These are phyloP conservation scores for Sechiopsis laciniata DNA, from an alignment of 306 rosid genomes.

Conservation along the genomic window DNA sequence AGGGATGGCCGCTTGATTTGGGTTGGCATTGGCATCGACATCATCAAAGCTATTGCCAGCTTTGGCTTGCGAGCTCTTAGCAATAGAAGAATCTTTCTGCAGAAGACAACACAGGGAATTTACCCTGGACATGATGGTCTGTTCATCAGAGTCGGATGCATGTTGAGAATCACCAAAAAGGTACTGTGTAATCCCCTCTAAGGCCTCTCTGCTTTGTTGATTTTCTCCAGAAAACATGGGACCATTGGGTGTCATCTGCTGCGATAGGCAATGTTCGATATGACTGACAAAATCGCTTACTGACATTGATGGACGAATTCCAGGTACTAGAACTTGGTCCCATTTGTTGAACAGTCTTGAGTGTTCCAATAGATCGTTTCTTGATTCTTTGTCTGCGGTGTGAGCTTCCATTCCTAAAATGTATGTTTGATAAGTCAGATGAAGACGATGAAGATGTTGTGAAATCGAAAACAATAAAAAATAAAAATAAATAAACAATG, in stretches of 20 bases:
- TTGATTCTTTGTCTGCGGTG: slow-evolving; percentile 45
- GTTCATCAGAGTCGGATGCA: slow-evolving; percentile 49
- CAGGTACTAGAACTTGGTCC: slow-evolving; percentile 60
- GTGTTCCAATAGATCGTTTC: slow-evolving; percentile 43
- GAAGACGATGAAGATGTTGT: no score
- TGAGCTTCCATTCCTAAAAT: slow-evolving; percentile 40
- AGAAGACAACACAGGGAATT: slow-evolving; percentile 71
- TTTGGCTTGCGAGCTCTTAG: slow-evolving; percentile 29
- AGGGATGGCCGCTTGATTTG: slow-evolving; percentile 25
- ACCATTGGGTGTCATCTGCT: slow-evolving; percentile 48
- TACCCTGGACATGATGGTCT: slow-evolving; percentile 77
- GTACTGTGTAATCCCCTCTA: slow-evolving; percentile 60
- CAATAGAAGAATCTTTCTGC: slow-evolving; percentile 56
- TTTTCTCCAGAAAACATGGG: slow-evolving; percentile 39
- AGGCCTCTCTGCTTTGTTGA: slow-evolving; percentile 41
- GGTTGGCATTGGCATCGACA: slow-evolving; percentile 18
- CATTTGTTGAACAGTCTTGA: slow-evolving; percentile 38
- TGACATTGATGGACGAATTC: slow-evolving; percentile 64
- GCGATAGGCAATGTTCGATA: slow-evolving; percentile 60
- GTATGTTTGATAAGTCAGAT: not conserved
- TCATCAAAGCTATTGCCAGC: slow-evolving; percentile 25
- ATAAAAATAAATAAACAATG: no score
- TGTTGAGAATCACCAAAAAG: slow-evolving; percentile 61
- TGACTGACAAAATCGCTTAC: slow-evolving; percentile 60
- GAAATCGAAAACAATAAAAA: no score